Base-by-base conservation (phyloP, 208 protist genomes). In the Crithidia acanthocephali region DNA sequence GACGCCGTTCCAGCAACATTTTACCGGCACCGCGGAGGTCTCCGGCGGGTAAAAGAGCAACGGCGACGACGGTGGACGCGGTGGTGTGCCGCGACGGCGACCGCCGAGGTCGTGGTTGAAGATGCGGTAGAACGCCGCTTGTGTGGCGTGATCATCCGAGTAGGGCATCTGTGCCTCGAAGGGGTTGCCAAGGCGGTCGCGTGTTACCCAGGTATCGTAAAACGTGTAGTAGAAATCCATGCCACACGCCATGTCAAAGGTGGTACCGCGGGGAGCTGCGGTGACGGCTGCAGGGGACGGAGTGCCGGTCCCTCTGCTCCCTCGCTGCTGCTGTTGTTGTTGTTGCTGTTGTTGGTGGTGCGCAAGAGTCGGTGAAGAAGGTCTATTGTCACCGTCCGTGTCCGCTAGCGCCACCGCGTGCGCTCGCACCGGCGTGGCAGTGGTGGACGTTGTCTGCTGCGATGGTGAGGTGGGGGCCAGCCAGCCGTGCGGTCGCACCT, bases 1-100 rank as follows among this genome's bases (percentile, higher is more conserved):
- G 1, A 85, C 76, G 44, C 90, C 90, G 67, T 93, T 93, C 87
- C 90, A 95, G 67, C 90, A 95, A 74, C 83, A 88, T 75, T 91
- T 92, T 30, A 92, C 90, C 18, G 84, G 85, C 50, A 91, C 64
- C 32, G 58, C 68, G 30, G 15, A 55, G 25, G 59, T 58, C 62
- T 16, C 42, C 27, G 23, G 60, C 33, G 18, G 25, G n/a, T n/a
- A n/a, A 30, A 10, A 30, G 13, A 33, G 25, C 42, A 33, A 23
- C 35, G 35, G 35, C 11, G 35, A 5, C 35, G 35, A 11, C 35
- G 35, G 35, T 13, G 11, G 35, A 11, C 35, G 35, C 35, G 35
- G 35, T 11, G 35, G 8, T 40, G 35, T 11, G 35, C 35, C 5
- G 7, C 22, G 16, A 13, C 51, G 35, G n/a, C 11, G n/a, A 2